Evolutionary conservation across 176 grass and related monocot genomes (phyloP).

Genomic region (sorghum (Sorghum bicolor)): DNA sequence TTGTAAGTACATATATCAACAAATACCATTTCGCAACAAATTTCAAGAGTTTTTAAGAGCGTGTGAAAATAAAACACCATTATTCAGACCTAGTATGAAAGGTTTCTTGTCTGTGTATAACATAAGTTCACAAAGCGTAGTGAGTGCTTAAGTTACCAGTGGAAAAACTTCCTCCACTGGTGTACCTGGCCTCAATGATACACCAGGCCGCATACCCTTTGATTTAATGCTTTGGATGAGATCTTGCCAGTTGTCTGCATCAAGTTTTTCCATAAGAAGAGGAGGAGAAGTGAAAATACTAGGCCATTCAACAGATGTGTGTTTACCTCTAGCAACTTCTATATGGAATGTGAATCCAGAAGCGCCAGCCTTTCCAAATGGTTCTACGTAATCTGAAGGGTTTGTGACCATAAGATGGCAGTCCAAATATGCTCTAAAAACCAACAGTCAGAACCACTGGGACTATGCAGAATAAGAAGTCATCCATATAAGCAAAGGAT

Average conservation of each 20-base stretch:
- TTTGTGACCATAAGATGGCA: conserved; percentile 99
- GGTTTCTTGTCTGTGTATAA: not conserved
- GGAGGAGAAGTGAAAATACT: conserved; percentile 17
- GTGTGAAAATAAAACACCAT: not conserved
- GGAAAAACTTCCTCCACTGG: conserved; percentile 83
- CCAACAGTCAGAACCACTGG: not conserved
- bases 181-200: conserved; percentile 88
- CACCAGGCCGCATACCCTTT: conserved; percentile 87
- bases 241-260: conserved; percentile 85
- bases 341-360: conserved; percentile 99
- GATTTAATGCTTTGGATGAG: conserved; percentile 71
- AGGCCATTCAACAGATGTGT: not conserved
- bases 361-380: conserved; percentile 83
- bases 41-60: not conserved
- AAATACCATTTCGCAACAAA: not conserved
- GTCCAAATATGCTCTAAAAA: conserved; percentile 90
- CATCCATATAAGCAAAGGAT: not conserved
- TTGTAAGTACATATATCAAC: not conserved
- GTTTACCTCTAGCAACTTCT: conserved; percentile 80
- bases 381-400: conserved; percentile 79
- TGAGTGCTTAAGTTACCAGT: conserved; percentile 45
- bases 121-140: not conserved
- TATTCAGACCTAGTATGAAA: not conserved
- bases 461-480: not conserved
- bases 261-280: conserved; percentile 13